Conservation (phyloP, 2,329 filamentous ascomycete genomes). For the Lecanicillium sp. region DNA sequence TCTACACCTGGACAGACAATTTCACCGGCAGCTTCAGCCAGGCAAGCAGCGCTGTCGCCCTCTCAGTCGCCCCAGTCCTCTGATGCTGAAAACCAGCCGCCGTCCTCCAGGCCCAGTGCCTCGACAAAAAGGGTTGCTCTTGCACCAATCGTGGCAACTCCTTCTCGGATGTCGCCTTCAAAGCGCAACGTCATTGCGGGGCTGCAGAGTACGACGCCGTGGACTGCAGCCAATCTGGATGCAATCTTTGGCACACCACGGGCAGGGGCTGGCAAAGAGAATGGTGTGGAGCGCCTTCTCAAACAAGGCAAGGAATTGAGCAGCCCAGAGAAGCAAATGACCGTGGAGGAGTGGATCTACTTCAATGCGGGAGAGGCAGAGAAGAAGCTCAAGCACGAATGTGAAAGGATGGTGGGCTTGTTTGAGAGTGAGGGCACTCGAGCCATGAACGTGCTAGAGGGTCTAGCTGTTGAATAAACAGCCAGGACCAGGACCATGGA, state of each 20-base stretch:
- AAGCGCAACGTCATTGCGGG: slow-evolving; percentile 52
- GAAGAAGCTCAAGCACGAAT: slow-evolving; percentile 70
- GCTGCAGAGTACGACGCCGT: slow-evolving; percentile 54
- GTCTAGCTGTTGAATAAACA: slow-evolving; percentile 50
- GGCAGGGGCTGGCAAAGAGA: slow-evolving; percentile 46
- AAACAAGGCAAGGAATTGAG: slow-evolving; percentile 57
- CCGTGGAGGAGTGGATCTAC: slow-evolving; percentile 86
- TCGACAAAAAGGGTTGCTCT: slow-evolving; percentile 42
- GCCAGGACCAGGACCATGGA: slow-evolving; percentile 1
- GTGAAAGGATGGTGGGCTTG: slow-evolving; percentile 71
- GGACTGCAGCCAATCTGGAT: slow-evolving; percentile 74
- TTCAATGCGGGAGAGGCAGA: slow-evolving; percentile 77
- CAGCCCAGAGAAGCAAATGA: slow-evolving; percentile 80
- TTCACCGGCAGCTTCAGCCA: slow-evolving; percentile 43
- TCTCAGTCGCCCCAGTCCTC: slow-evolving; percentile 70
- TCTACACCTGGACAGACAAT: slow-evolving; percentile 37
- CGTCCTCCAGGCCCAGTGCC: slow-evolving; percentile 54
- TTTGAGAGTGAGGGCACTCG: slow-evolving; percentile 80
- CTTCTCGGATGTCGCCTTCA: slow-evolving; percentile 51
- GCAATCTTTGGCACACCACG: slow-evolving; percentile 50
- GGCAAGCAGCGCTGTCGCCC: slow-evolving; percentile 51
- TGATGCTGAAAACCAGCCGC: slow-evolving; percentile 73
- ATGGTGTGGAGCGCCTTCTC: slow-evolving; percentile 43
- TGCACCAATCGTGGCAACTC: slow-evolving; percentile 40
- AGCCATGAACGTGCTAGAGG: slow-evolving; percentile 73